These are phyloP conservation scores for Fusarium mundagurra DNA, from an alignment of 2,329 filamentous ascomycete species.

Conservation along the genomic window DNA sequence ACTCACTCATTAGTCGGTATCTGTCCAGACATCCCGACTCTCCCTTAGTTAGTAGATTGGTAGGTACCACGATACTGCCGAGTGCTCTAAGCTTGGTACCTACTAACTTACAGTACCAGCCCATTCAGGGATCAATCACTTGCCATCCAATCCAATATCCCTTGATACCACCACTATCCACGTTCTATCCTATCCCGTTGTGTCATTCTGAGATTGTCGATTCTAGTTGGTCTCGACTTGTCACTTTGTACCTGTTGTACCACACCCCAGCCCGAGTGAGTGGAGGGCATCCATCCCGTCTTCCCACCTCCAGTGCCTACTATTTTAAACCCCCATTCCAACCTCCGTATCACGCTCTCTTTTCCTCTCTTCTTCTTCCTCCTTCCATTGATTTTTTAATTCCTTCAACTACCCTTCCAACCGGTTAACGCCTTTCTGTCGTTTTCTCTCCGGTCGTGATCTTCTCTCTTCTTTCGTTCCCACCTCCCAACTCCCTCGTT, in stretches of 20 bases:
- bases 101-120: neutral
- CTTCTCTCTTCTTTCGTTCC: conserved; percentile 41
- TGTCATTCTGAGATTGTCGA: neutral
- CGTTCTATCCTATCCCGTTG: neutral
- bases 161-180: conserved; percentile 18
- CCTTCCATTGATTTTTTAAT: conserved; percentile 24
- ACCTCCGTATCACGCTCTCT: conserved; percentile 26
- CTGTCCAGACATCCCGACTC: conserved; percentile 8
- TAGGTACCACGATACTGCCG: conserved; percentile 13
- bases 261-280: neutral
- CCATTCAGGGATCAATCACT: neutral
- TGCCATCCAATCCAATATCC: conserved; percentile 29
- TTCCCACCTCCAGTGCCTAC: neutral
- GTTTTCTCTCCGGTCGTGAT: conserved; percentile 19
- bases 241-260: neutral
- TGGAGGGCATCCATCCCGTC: neutral
- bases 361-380: conserved; percentile 33
- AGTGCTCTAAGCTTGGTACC: neutral
- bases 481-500: conserved; percentile 50
- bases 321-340: conserved; percentile 42
- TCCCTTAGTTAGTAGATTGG: neutral
- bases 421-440: conserved; percentile 27
- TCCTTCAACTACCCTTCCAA: conserved; percentile 32
- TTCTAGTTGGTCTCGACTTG: neutral
- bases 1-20: neutral